These are phyloP conservation scores for Apiospora aurea DNA, from an alignment of 2,329 filamentous ascomycete genomes.

Conservation along the genomic window DNA sequence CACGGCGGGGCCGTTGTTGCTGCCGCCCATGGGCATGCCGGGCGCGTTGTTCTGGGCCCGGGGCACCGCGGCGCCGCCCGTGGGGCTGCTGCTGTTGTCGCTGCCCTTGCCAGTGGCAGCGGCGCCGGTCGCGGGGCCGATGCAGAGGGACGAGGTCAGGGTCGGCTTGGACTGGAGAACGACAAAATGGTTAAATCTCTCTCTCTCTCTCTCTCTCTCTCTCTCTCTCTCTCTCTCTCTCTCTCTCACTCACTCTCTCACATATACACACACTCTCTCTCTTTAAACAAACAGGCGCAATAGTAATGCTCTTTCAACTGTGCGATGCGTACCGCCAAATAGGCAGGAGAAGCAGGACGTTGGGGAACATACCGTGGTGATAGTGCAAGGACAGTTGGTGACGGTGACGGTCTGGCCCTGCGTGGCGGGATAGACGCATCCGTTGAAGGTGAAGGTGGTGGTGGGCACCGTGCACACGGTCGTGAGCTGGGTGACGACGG, in stretches of 20 bases:
- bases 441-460: conserved; percentile 56
- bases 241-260: too few relatives aligned
- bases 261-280: too few relatives aligned
- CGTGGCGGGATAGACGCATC: conserved; percentile 60
- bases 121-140: not conserved
- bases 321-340: not conserved
- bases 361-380: conserved; percentile 39
- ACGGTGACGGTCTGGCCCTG: conserved; percentile 63
- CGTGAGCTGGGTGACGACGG: conserved; percentile 36
- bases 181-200: not conserved
- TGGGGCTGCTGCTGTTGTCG: not conserved
- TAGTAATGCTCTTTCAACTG: not conserved
- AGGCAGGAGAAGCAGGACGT: not conserved
- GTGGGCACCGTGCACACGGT: conserved; percentile 53
- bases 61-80: not conserved
- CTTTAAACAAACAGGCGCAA: not conserved
- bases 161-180: conserved; percentile 15
- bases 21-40: conserved; percentile 9
- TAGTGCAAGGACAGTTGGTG: conserved; percentile 60
- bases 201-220: too few relatives aligned
- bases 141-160: conserved; percentile 24
- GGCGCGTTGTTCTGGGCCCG: not conserved
- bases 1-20: not conserved
- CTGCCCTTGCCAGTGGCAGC: not conserved
- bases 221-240: too few relatives aligned